A percentile compares a stretch with the other conserved stretches of the same genome.
Evolutionary conservation across 345 rosid species (phyloP).

Genomic region (Salix purpurea): DNA sequence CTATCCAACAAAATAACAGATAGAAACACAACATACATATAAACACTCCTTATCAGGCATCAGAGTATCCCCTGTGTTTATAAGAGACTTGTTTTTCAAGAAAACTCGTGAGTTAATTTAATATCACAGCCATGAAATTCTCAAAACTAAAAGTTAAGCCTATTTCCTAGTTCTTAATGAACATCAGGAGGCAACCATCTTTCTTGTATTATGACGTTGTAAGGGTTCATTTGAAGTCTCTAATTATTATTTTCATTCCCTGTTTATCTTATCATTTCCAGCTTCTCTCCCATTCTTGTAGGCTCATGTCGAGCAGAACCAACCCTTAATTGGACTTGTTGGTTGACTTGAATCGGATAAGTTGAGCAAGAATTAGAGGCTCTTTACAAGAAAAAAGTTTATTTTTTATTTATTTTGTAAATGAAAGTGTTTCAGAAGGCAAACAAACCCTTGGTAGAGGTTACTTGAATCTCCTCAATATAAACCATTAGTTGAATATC

Average conservation of each 20-base stretch:
- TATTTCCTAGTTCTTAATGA: background rate
- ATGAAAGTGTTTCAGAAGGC: background rate
- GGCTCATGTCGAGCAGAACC: background rate
- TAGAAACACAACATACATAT: no score
- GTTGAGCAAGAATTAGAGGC: background rate
- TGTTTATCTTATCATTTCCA: background rate
- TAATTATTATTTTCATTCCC: background rate
- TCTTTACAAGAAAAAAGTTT: no score
- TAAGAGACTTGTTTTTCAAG: no score
- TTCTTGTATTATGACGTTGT: background rate
- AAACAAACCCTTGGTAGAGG: no score
- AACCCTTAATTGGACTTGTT: background rate
- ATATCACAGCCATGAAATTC: no score
- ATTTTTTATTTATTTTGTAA: no score
- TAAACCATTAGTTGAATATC: no score
- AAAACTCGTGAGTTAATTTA: no score
- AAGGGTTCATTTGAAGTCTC: background rate
- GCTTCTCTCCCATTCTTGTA: background rate
- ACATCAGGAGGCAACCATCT: background rate
- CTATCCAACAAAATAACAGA: no score
- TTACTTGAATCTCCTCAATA: no score
- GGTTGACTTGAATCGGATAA: background rate
- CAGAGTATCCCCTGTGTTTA: no score
- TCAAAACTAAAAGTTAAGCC: background rate
- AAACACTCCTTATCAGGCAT: no score